A percentile compares a stretch with the other conserved stretches of the same genome.
Conservation (phyloP, 2,329 filamentous ascomycete genomes). For the Pseudocercospora fijiensis region DNA sequence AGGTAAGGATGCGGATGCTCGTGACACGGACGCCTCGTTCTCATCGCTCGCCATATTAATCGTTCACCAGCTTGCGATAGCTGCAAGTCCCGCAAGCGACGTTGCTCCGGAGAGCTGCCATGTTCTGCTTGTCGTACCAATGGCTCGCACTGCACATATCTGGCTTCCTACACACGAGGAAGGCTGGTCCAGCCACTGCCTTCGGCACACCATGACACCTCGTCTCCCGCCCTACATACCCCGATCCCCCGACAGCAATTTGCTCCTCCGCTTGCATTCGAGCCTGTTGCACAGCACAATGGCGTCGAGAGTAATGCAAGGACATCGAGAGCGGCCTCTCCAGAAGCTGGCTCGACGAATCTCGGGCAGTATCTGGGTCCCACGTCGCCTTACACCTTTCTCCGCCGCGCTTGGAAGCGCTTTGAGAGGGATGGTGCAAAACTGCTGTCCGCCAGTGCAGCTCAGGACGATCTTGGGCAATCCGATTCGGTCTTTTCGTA, state of each 20-base stretch:
- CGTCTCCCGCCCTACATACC: constrained; percentile 6
- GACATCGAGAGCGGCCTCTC: constrained; percentile 22
- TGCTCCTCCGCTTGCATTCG: background rate
- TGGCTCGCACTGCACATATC: constrained; percentile 48
- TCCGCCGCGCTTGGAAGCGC: constrained; percentile 52
- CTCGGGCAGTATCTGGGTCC: constrained; percentile 33
- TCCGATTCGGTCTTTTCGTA: constrained; percentile 52
- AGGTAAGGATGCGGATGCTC: constrained; percentile 14
- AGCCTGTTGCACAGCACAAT: constrained; percentile 9
- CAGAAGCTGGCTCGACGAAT: constrained; percentile 23
- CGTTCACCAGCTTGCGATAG: constrained; percentile 33
- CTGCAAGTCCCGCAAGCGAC: constrained; percentile 42
- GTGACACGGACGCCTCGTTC: constrained; percentile 1
- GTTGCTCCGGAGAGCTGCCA: constrained; percentile 44
- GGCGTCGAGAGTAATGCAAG: constrained; percentile 13
- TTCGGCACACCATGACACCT: constrained; percentile 35
- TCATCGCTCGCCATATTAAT: too few species aligned
- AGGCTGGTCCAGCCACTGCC: constrained; percentile 30
- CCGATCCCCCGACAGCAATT: constrained; percentile 1
- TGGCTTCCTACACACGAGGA: constrained; percentile 51
- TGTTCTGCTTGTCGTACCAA: constrained; percentile 41
- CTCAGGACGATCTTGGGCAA: constrained; percentile 35
- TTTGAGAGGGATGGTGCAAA: constrained; percentile 41
- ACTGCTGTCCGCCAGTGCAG: constrained; percentile 7
- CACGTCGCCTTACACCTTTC: constrained; percentile 41